A percentile compares a stretch with the other conserved stretches of the same genome.
phyloP scores from a whole-genome alignment of 768 basidiomycete species.

The Psilocybe cyanescens region DNA sequence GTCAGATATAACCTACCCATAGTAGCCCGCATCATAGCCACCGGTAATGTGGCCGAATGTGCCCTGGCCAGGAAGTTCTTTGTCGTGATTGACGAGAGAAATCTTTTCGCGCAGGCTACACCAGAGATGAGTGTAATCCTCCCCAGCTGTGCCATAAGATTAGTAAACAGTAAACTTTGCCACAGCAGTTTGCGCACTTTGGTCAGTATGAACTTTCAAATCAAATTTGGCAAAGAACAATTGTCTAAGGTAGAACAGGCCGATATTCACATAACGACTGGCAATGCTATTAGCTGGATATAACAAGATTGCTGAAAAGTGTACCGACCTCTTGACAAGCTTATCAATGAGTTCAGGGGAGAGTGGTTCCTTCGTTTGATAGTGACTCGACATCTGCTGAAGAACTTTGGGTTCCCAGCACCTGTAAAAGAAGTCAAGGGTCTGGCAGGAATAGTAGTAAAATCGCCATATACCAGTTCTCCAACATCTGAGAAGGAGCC shows the following conservation, averaged over 20 bases:
- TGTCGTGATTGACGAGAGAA: constrained; percentile 67
- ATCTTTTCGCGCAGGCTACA: constrained; percentile 70
- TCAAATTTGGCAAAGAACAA: constrained; percentile 86
- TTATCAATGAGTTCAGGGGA: constrained; percentile 76
- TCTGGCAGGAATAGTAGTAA: background rate
- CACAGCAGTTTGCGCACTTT: constrained; percentile 38
- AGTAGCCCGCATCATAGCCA: constrained; percentile 73
- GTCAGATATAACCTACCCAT: constrained; percentile 45
- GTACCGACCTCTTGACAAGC: constrained; percentile 71
- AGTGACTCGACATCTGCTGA: constrained; percentile 80
- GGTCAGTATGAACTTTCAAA: constrained; percentile 72
- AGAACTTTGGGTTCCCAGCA: constrained; percentile 86
- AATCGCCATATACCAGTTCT: constrained; percentile 67
- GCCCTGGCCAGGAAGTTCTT: constrained; percentile 70
- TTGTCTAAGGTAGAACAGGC: constrained; percentile 81
- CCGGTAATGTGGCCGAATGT: constrained; percentile 79
- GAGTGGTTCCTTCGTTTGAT: constrained; percentile 72
- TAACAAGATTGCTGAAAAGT: background rate
- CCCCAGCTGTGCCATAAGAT: constrained; percentile 39
- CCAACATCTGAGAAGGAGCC: constrained; percentile 91
- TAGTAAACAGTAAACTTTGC: no score
- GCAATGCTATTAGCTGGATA: background rate
- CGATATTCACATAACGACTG: constrained; percentile 81
- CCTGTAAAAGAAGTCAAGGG: constrained; percentile 32
- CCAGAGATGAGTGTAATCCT: constrained; percentile 83